Evolutionary conservation across 345 rosid genomes (phyloP), one percentile per base, ranked within the genome.

Genomic region (Salix exigua): DNA sequence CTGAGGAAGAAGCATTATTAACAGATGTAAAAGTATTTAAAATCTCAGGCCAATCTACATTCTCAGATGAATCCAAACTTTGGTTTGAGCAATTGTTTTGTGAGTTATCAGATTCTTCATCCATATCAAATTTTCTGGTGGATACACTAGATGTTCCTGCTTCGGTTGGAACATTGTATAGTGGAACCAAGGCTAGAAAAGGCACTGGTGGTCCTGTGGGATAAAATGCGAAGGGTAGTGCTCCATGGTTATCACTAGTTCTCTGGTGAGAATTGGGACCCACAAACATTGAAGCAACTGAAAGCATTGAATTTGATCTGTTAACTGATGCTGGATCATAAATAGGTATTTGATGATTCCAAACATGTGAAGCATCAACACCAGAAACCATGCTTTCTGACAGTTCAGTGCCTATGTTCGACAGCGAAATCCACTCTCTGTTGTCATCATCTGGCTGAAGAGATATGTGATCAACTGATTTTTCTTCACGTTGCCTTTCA

Each of bases 181-280:
- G 13, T 3, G 77, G 80, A 76, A 76, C 33, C 80, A 76, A 76
- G 2, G 80, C 33, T 30, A 76, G 62, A 76, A 76, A 81, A 12
- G 77, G 80, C 46, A 81, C 71, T 4, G 80, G 77, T 33, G 80
- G 77, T 21, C 83, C 80, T 12, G 78, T 53, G 30, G 77, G 77
- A 76, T 73, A 73, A 76, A 77, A 73, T 63, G 75, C 33, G 48
- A 74, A 74, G 19, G 71, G 75, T 23, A 63, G 23, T 10, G 33
- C 26, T 13, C 64, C 75, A 2, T 14, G 50, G 63, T 65, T 71
- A 23, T 64, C 70, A 4, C 5, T 4, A 64, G 42, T 33, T 30
- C 66, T 74, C 7, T 16, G 71, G 26, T 64, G 64, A 3, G 80
- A 66, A 21, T 53, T 71, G 26, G 77, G 73, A 72, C 46, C 83